Evolutionary conservation across 108 stramenopile genomes (phyloP).

Genomic region (Fragilaria radians): DNA sequence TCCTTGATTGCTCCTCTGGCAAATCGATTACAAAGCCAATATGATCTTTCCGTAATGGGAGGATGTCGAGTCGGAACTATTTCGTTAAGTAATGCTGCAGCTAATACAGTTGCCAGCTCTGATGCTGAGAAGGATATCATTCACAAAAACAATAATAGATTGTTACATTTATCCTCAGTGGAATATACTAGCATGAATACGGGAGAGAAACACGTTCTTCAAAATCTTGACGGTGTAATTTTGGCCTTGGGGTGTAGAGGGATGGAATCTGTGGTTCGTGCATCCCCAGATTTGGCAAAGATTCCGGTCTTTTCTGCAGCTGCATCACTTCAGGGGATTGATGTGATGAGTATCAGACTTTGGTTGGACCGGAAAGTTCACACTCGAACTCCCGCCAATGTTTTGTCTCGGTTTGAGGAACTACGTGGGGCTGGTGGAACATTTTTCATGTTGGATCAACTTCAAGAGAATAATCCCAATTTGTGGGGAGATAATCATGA

Average conservation of each 20-base stretch:
- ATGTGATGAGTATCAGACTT: conserved; percentile 76
- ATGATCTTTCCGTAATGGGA: conserved; percentile 60
- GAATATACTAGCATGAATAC: conserved; percentile 29
- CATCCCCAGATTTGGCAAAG: conserved; percentile 63
- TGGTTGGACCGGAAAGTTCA: conserved; percentile 78
- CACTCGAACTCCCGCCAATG: conserved; percentile 88
- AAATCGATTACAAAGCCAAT: conserved; percentile 39
- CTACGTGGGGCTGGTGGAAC: conserved; percentile 87
- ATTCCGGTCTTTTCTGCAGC: conserved; percentile 61
- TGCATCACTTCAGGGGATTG: conserved; percentile 75
- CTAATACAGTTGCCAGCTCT: background rate
- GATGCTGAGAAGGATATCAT: conserved; percentile 4
- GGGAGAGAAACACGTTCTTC: conserved; percentile 33
- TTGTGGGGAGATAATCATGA: too few species aligned
- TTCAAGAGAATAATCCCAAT: conserved; percentile 56
- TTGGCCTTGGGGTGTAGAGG: conserved; percentile 80
- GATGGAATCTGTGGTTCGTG: conserved; percentile 71
- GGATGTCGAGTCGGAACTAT: conserved; percentile 72
- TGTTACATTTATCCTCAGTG: conserved; percentile 10
- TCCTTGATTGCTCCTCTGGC: conserved; percentile 79
- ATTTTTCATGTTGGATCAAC: conserved; percentile 91
- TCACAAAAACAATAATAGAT: too few species aligned
- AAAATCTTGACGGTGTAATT: conserved; percentile 70
- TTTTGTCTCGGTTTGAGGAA: conserved; percentile 82
- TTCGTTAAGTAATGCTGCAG: conserved; percentile 20